Evolutionary conservation across 2,329 filamentous ascomycete genomes (phyloP).

Genomic region (Nemania bipapillata): DNA sequence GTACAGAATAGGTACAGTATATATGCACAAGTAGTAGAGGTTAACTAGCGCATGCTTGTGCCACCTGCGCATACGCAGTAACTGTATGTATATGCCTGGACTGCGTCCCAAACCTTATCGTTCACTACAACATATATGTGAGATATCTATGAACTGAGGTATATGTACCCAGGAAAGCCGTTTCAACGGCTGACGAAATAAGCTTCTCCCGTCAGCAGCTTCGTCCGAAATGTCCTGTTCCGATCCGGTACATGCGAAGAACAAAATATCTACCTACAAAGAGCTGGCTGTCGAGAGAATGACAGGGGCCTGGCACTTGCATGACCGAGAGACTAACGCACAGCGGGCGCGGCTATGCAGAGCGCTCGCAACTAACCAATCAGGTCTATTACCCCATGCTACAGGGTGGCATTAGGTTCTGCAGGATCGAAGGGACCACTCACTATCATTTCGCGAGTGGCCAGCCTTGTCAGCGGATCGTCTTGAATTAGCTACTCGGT

Average conservation of each 20-base stretch:
- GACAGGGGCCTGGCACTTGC: slow-evolving; percentile 52
- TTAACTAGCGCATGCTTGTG: slow-evolving; percentile 10
- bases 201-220: slow-evolving; percentile 44
- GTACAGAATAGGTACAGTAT: no score
- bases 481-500: neutral
- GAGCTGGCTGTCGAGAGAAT: slow-evolving; percentile 24
- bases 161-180: slow-evolving; percentile 30
- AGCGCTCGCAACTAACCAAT: slow-evolving; percentile 51
- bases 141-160: neutral
- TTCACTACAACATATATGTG: no score
- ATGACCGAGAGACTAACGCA: slow-evolving; percentile 53
- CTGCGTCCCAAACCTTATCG: no score
- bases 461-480: slow-evolving; percentile 37
- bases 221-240: slow-evolving; percentile 19
- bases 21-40: neutral
- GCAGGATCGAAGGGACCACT: slow-evolving; percentile 36
- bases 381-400: slow-evolving; percentile 48
- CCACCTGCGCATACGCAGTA: neutral
- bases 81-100: neutral
- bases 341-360: slow-evolving; percentile 55
- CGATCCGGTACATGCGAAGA: slow-evolving; percentile 35
- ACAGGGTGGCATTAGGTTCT: slow-evolving; percentile 28
- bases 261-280: slow-evolving; percentile 7
- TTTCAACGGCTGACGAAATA: slow-evolving; percentile 40
- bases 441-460: slow-evolving; percentile 34